Evolutionary conservation across 202 grass and related monocot genomes (phyloP).

Genomic region (Schoenoplectus triqueter): DNA sequence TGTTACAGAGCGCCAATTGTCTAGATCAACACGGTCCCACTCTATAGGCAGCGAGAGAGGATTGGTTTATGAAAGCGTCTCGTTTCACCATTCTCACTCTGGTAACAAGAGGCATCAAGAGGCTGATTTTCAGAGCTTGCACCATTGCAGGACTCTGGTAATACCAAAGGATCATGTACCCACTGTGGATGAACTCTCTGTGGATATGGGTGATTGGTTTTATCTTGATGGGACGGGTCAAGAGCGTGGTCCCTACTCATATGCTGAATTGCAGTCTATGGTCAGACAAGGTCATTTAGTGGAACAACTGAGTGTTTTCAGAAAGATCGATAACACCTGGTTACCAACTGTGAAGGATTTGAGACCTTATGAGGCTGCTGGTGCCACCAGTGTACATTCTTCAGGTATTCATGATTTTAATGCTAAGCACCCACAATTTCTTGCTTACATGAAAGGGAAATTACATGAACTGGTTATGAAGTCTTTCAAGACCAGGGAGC

Average conservation of each 20-base stretch:
- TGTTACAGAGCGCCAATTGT: constrained; percentile 53
- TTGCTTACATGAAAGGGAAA: constrained; percentile 88
- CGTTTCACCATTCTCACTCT: constrained; percentile 36
- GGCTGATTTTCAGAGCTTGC: constrained; percentile 64
- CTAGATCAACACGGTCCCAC: constrained; percentile 72
- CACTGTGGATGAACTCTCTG: constrained; percentile 75
- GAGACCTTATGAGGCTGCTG: constrained; percentile 47
- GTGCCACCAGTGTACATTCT: constrained; percentile 35
- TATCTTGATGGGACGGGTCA: constrained; percentile 91
- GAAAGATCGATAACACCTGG: constrained; percentile 96
- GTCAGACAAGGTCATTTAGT: constrained; percentile 67
- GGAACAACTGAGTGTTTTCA: constrained; percentile 80
- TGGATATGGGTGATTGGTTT: constrained; percentile 85
- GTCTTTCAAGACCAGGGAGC: constrained; percentile 95
- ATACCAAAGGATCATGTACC: constrained; percentile 89
- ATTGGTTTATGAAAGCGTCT: constrained; percentile 64
- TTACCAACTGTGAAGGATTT: constrained; percentile 75
- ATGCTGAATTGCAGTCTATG: constrained; percentile 81
- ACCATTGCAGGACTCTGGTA: constrained; percentile 64
- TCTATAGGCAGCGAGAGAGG: constrained; percentile 67
- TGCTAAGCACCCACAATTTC: constrained; percentile 81
- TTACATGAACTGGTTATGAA: constrained; percentile 97
- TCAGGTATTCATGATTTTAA: constrained; percentile 60
- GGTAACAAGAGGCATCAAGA: constrained; percentile 71
- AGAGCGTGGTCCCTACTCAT: constrained; percentile 85